Base-by-base conservation (phyloP, 1,284 basidiomycete genomes). In the Pseudozyma hubeiensis region DNA sequence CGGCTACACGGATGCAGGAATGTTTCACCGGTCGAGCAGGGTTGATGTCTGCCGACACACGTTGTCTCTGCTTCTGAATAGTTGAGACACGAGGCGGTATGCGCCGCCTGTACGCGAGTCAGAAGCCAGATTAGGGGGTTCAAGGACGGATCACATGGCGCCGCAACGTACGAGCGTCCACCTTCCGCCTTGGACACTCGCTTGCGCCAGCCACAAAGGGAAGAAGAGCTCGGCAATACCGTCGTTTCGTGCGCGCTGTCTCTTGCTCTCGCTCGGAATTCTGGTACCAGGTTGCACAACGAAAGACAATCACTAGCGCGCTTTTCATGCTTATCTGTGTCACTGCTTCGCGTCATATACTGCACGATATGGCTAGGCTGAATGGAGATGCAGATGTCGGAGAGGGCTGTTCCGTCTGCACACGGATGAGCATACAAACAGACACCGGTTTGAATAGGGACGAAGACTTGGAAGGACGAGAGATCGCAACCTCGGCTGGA, bases 391-490 rank as follows among this genome's bases (percentile, higher is more conserved):
- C 19, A 17, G 30, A 33, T 35, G 7, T 55, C 44, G 44, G 53
- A 55, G 40, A 47, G 43, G 45, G 8, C 33, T 33, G 41, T 29
- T 53, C 52, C 52, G 52, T 35, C 19, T 14, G 31, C 43, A 19
- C 24, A 24, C 24, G 24, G 4, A 24, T 24, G 24, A 4, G 39
- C 24, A 53, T 53, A 40, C 51, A 53, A 33, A n/a, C 16, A 24
- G 52, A 29, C 44, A 45, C 31, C 41, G 52, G 13, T 52, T 9
- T n/a, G 33, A 19, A 39, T 11, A 49, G 17, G 19, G n/a, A 24
- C 19, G 17, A 8, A 44, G 17, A 24, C 43, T 41, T 44, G 19
- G 43, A 44, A 44, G 43, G 24, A 44, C 29, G n/a, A 7, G 4
- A 17, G 13, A 5, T 7, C 24, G 19, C 43, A 9, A 13, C 14